Percentiles rank a stretch among this genome's conserved stretches.
phyloP scores from a whole-genome alignment of 768 basidiomycete species.

The Mycena kentingensis region DNA sequence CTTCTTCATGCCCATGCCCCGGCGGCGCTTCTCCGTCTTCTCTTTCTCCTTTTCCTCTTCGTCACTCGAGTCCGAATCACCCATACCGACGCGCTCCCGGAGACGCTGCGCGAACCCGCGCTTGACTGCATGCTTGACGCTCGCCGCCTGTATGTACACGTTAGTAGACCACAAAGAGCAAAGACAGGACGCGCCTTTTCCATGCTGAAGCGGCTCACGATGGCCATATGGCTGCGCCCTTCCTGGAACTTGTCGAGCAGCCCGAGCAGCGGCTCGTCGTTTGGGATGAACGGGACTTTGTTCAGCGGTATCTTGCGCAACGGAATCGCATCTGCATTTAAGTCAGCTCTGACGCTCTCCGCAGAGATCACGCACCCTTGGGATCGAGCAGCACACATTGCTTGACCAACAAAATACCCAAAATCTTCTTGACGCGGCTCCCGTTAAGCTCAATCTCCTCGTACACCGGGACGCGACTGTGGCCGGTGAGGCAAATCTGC shows the following conservation, averaged over 20 bases:
- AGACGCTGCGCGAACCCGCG: slow-evolving; percentile 77
- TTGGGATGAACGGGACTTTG: slow-evolving; percentile 83
- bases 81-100: slow-evolving; percentile 72
- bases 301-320: slow-evolving; percentile 83
- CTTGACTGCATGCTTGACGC: slow-evolving; percentile 83
- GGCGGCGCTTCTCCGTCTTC: slow-evolving; percentile 15
- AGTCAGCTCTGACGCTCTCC: background rate
- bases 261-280: slow-evolving; percentile 80
- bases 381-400: slow-evolving; percentile 88
- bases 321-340: slow-evolving; percentile 68
- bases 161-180: background rate
- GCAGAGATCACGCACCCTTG: slow-evolving; percentile 49
- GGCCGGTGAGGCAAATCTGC: slow-evolving; percentile 75
- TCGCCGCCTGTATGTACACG: slow-evolving; percentile 53
- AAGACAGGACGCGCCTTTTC: slow-evolving; percentile 45
- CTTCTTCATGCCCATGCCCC: slow-evolving; percentile 24
- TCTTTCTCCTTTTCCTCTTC: slow-evolving; percentile 32
- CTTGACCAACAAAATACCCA: slow-evolving; percentile 87
- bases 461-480: slow-evolving; percentile 82
- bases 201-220: slow-evolving; percentile 75
- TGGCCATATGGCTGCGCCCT: slow-evolving; percentile 89
- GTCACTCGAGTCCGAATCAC: slow-evolving; percentile 57
- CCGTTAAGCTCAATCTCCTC: slow-evolving; percentile 67
- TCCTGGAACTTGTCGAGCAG: slow-evolving; percentile 90
- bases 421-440: slow-evolving; percentile 73